These are phyloP conservation scores for Phytophthora agathidicida DNA, from an alignment of 352 stramenopile genomes.

Conservation along the genomic window DNA sequence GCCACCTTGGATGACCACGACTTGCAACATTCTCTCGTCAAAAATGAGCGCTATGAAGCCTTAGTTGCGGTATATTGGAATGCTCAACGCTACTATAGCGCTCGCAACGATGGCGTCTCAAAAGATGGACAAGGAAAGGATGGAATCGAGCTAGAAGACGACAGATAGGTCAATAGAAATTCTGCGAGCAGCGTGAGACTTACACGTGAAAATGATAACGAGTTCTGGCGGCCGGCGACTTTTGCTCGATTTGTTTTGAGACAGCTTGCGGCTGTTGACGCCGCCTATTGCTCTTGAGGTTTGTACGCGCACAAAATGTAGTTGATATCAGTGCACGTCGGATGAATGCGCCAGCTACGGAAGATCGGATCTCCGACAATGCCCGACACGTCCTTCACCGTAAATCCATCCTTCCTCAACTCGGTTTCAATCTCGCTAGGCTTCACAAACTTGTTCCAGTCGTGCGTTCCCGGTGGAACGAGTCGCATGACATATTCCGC, in stretches of 20 bases:
- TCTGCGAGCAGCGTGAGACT: constrained; percentile 5
- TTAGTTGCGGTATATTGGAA: constrained; percentile 50
- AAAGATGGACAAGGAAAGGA: neutral
- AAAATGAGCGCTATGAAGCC: constrained; percentile 57
- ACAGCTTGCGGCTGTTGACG: constrained; percentile 1
- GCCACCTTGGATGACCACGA: constrained; percentile 46
- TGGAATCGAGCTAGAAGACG: constrained; percentile 12
- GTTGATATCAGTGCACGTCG: constrained; percentile 79
- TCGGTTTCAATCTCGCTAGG: constrained; percentile 64
- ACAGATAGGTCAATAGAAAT: constrained; percentile 3
- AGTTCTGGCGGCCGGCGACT: neutral
- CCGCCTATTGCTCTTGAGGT: constrained; percentile 32
- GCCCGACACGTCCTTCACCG: constrained; percentile 72
- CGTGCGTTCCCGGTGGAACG: constrained; percentile 80
- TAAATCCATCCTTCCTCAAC: constrained; percentile 64
- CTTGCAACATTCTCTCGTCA: constrained; percentile 45
- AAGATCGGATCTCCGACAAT: constrained; percentile 83
- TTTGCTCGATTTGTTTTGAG: neutral
- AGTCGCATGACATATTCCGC: constrained; percentile 81
- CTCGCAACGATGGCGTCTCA: constrained; percentile 6
- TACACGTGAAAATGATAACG: neutral
- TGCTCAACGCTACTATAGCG: constrained; percentile 43
- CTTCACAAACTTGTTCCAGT: constrained; percentile 88
- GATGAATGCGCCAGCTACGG: constrained; percentile 74
- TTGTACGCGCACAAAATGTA: constrained; percentile 87